These are phyloP conservation scores for Rhododendron vialii DNA, from an alignment of 148 eudicot species.

Conservation along the genomic window DNA sequence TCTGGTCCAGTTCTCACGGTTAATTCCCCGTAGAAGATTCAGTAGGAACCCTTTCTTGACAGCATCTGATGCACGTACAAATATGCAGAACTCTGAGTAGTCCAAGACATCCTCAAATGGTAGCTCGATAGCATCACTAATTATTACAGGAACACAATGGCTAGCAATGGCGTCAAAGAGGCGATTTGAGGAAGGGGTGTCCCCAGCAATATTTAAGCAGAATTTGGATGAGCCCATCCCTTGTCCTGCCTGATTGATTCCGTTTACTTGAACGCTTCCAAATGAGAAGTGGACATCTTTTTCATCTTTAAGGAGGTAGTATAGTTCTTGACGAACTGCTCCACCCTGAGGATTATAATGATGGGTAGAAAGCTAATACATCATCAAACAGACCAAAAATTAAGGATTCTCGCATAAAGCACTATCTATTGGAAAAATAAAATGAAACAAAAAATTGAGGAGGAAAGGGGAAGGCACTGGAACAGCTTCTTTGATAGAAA, in stretches of 20 bases:
- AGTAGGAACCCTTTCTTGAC: conserved; percentile 59
- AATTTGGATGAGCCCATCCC: conserved; percentile 88
- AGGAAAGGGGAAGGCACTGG: background rate
- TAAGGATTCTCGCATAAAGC: background rate
- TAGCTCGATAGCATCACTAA: conserved; percentile 86
- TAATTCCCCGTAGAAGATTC: conserved; percentile 58
- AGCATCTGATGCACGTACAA: conserved; percentile 69
- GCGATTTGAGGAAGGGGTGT: conserved; percentile 93
- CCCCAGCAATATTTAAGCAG: conserved; percentile 91
- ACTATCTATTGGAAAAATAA: background rate
- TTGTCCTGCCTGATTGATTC: conserved; percentile 60
- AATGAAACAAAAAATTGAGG: background rate
- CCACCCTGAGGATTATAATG: conserved; percentile 54
- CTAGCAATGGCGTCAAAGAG: conserved; percentile 89
- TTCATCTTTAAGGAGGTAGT: conserved; percentile 81
- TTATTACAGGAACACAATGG: conserved; percentile 91
- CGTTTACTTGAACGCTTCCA: conserved; percentile 61
- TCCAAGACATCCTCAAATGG: conserved; percentile 81
- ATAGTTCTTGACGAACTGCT: conserved; percentile 79
- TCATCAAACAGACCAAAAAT: background rate
- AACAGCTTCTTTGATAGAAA: background rate
- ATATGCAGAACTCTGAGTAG: conserved; percentile 69
- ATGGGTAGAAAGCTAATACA: background rate
- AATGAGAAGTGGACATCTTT: conserved; percentile 84
- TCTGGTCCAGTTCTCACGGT: conserved; percentile 64